A percentile compares a stretch with the other conserved stretches of the same genome.
Conservation (phyloP, 805 yeast genomes). For the Hanseniaspora jakobsenii region DNA sequence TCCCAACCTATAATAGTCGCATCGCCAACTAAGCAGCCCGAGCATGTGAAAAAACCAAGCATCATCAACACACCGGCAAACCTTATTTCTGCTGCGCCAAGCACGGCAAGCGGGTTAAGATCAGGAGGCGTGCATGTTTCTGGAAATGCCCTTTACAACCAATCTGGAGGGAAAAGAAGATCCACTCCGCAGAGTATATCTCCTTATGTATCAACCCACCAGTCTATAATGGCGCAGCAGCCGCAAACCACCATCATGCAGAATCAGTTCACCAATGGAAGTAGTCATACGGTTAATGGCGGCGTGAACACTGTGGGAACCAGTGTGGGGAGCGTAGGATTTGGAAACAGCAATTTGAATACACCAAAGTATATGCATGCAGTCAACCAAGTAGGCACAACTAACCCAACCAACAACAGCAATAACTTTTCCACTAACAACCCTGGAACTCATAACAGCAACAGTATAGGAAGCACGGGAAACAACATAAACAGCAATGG, state of each 20-base stretch:
- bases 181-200: constrained; percentile 14
- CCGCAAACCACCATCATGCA: no score
- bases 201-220: constrained; percentile 2
- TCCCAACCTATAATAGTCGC: constrained; percentile 6
- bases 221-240: background rate
- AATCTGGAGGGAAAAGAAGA: constrained; percentile 1
- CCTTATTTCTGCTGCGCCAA: background rate
- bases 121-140: background rate
- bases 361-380: constrained; percentile 6
- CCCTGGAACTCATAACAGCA: background rate
- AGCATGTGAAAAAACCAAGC: no score
- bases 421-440: background rate
- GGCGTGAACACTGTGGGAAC: no score
- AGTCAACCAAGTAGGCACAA: no score
- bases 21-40: background rate
- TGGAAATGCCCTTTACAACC: background rate
- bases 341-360: background rate
- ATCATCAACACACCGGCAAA: constrained; percentile 3
- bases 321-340: no score
- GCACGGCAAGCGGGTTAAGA: background rate
- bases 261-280: no score
- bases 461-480: constrained; percentile 5
- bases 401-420: background rate
- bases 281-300: no score
- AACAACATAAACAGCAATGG: no score